A percentile compares a stretch with the other conserved stretches of the same genome.
These are phyloP conservation scores for Fusarium scirpi DNA, from an alignment of 2,329 filamentous ascomycete genomes.

Conservation along the genomic window DNA sequence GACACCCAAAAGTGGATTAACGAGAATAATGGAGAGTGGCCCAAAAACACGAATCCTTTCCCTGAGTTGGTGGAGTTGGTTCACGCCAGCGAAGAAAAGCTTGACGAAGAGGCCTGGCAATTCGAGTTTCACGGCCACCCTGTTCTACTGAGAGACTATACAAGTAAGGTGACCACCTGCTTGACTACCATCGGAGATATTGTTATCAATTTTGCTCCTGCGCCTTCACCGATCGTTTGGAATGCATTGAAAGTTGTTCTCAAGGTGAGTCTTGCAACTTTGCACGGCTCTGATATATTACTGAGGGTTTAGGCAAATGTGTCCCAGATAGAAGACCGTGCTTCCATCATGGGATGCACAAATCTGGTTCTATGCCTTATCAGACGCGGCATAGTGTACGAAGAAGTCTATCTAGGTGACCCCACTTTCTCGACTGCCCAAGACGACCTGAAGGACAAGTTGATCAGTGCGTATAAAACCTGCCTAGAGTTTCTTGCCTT, in stretches of 20 bases:
- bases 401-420: neutral
- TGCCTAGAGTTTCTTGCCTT: neutral
- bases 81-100: neutral
- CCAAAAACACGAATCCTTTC: neutral
- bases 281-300: too few relatives aligned
- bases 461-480: neutral
- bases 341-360: neutral
- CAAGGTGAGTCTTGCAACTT: neutral
- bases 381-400: neutral
- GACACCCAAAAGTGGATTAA: neutral
- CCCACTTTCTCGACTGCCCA: neutral
- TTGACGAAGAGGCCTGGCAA: neutral
- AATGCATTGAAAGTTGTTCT: neutral
- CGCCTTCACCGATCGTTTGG: neutral
- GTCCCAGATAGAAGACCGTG: neutral
- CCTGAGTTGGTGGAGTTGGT: neutral
- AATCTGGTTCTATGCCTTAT: neutral
- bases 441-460: neutral
- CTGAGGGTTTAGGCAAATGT: neutral
- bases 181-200: neutral
- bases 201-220: neutral
- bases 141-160: neutral
- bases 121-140: accelerated
- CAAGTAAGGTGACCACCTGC: neutral
- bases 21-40: neutral